Evolutionary conservation across 2,329 filamentous ascomycete species (phyloP).

Genomic region (Calonectria hawksworthii): DNA sequence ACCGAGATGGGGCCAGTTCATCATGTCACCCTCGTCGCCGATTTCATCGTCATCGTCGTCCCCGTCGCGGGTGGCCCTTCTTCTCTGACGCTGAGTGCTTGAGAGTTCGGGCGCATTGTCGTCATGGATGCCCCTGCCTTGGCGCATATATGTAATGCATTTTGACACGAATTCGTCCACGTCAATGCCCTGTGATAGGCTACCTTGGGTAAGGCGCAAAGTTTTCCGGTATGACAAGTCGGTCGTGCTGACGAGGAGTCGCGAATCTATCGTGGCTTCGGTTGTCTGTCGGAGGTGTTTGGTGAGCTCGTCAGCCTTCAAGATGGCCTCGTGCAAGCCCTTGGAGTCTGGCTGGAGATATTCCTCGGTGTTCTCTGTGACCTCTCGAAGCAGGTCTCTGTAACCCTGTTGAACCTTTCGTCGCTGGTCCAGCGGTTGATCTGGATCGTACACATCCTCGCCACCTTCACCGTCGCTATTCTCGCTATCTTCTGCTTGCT

Average conservation of each 20-base stretch:
- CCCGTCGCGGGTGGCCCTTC: slow-evolving; percentile 51
- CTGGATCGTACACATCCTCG: slow-evolving; percentile 78
- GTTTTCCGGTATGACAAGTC: slow-evolving; percentile 87
- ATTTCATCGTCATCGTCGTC: slow-evolving; percentile 71
- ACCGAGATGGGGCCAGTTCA: slow-evolving; percentile 91
- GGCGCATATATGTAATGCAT: slow-evolving; percentile 88
- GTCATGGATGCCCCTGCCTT: slow-evolving; percentile 69
- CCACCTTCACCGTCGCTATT: slow-evolving; percentile 30
- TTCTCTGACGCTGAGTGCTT: slow-evolving; percentile 62
- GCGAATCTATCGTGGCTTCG: slow-evolving; percentile 91
- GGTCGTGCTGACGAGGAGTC: slow-evolving; percentile 84
- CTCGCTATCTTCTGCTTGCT: slow-evolving; percentile 38
- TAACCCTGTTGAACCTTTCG: slow-evolving; percentile 78
- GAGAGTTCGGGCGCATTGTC: slow-evolving; percentile 66
- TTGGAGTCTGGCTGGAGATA: slow-evolving; percentile 76
- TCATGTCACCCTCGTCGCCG: slow-evolving; percentile 80
- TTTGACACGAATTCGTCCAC: slow-evolving; percentile 93
- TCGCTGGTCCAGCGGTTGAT: slow-evolving; percentile 83
- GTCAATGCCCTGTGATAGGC: slow-evolving; percentile 81
- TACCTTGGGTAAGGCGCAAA: slow-evolving; percentile 79
- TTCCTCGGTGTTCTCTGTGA: slow-evolving; percentile 80
- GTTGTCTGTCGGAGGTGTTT: slow-evolving; percentile 85
- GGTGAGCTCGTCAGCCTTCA: slow-evolving; percentile 75
- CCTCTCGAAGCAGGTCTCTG: slow-evolving; percentile 73
- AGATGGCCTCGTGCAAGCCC: slow-evolving; percentile 75